Evolutionary conservation across 2,329 filamentous ascomycete species (phyloP), one percentile per base, ranked within the genome.

Genomic region (Pochonia chlamydosporia): DNA sequence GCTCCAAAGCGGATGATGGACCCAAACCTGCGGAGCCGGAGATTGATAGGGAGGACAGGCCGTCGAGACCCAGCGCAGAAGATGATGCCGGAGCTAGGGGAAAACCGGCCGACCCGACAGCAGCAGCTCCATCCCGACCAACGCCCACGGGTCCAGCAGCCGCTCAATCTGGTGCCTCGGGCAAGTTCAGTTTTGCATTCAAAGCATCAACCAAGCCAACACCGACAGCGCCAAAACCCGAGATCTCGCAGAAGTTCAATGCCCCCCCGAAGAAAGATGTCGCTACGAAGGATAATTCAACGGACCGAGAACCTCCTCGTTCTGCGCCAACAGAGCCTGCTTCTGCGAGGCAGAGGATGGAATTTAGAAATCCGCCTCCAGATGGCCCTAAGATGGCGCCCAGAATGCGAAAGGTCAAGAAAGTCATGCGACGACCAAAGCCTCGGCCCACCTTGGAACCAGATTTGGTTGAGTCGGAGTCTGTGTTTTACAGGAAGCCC

Each of bases 181-280:
- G 82, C 39, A 93, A 92, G 67, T 95, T 96, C 60, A 95, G 89
- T 63, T 97, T 97, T 64, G 89, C 90, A 1, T 89, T 97, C 66
- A 96, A 96, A 63, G 79, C 84, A 9, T 79, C 85, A 36, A 76
- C 74, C 10, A 84, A 84, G 55, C 69, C 75, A 7, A 66, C 74
- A 2, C 69, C 78, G 13, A 68, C 81, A 8, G 71, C 73, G 11
- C 80, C 81, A 3, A 83, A 84, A 53, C 79, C 76, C 3, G 81
- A 85, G 54, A 85, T 85, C 45, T 83, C 81, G 0, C 78, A 81
- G 54, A 84, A 84, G 56, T 76, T 85, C 48, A 92, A 86, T 61
- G 73, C 76, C 3, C 74, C 83, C 18, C 68, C 71, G 23, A 71
- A 76, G 51, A 71, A 74, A 49, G 59, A 60, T 30, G 48, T 54